These are phyloP conservation scores for Claviceps quebecensis DNA, from an alignment of 2,329 filamentous ascomycete genomes.

Conservation along the genomic window DNA sequence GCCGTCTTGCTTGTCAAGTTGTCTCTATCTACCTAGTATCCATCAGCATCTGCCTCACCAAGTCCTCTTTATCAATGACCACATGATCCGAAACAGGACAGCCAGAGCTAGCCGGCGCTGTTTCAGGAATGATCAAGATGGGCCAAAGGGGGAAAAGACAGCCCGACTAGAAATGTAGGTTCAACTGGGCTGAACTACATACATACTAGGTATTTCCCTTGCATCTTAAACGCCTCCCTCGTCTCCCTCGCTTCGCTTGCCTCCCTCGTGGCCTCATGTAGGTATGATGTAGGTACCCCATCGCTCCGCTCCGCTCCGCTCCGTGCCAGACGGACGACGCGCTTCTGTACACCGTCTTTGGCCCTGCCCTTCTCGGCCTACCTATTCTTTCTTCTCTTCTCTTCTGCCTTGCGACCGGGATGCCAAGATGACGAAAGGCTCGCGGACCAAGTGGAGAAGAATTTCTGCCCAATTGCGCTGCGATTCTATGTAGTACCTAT, in stretches of 20 bases:
- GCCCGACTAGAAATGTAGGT: neutral
- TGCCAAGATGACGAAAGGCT: neutral
- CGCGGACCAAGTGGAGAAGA: neutral
- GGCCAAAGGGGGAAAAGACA: constrained; percentile 1
- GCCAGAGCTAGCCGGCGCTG: neutral
- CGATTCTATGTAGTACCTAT: neutral
- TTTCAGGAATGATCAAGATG: constrained; percentile 9
- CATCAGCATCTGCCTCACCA: neutral
- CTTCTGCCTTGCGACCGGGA: too few relatives aligned
- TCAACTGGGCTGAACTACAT: too few relatives aligned
- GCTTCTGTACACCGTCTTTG: neutral
- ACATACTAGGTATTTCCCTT: too few relatives aligned
- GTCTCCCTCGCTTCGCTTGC: too few relatives aligned
- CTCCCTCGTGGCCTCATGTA: too few relatives aligned
- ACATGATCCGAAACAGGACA: neutral
- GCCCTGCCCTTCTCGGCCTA: neutral
- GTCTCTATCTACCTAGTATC: neutral
- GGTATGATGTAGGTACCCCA: neutral
- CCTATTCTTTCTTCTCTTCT: neutral
- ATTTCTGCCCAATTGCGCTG: neutral
- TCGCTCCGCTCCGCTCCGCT: neutral
- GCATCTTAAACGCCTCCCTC: too few relatives aligned
- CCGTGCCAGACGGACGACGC: neutral
- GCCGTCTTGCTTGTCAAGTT: neutral
- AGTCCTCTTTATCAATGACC: neutral